Evolutionary conservation across 2,329 filamentous ascomycete genomes (phyloP), one percentile per base, ranked within the genome.

Genomic region (Alternaria arbusti): DNA sequence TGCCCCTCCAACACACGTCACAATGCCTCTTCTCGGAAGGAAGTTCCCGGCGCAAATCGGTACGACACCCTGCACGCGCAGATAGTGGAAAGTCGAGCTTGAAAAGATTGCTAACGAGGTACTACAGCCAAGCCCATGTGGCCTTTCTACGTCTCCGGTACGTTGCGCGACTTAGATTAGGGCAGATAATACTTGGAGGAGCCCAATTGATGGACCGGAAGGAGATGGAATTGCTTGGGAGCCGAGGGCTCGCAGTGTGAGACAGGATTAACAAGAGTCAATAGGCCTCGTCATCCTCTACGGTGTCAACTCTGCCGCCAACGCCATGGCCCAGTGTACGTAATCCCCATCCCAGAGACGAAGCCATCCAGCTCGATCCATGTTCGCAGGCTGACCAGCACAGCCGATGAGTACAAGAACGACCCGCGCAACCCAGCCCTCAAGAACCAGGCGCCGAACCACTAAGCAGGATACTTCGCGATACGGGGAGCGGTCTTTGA

Each of bases 121-220:
- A 54, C 58, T 78, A 81, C 80, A 98, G 95, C 93, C 85, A 88
- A 89, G 87, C 94, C 95, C 76, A 90, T 96, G 90, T 89, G 89
- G 82, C 95, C 95, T 75, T 98, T 98, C 89, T 96, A 94, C 87
- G 87, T 88, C 83, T 95, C 95, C 82, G 94, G 95, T 97, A 96
- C 80, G 92, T 86, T 52, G 65, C 68, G 36, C 54, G 56, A 22
- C 43, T 54, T 52, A 57, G 20, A 22, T 45, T 26, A 20, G 10
- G n/a, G 22, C 17, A n/a, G n/a, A 8, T 8, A 4, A 20, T 26
- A 26, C 47, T 6, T 6, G 3, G n/a, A 6, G 13, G 15, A 32
- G 23, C 5, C 23, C 36, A 66, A 60, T 57, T 66, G 59, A 44
- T 45, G 57, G 51, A 52, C 20, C 20, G 44, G 66, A 51, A 22